phyloP scores from a whole-genome alignment of 805 yeast genomes.

The Kuraishia ogatae region DNA sequence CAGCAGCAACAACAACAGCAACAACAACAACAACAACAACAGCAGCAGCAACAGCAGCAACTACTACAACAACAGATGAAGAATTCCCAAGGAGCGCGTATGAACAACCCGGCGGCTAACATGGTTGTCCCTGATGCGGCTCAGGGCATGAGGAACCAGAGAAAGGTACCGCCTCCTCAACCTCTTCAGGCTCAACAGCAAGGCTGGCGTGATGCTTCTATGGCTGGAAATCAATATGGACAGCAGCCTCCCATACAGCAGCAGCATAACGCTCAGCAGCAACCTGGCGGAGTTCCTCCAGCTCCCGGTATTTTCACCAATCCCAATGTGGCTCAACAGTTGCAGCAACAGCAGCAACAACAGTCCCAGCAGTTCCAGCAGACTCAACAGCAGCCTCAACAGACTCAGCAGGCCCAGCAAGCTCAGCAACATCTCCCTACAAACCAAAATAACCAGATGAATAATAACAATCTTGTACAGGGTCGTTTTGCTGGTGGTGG shows the following conservation, averaged over 20 bases:
- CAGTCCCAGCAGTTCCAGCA: slow-evolving; percentile 15
- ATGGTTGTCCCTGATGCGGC: not conserved
- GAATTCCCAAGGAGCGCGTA: not conserved
- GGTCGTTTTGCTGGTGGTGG: slow-evolving; percentile 7
- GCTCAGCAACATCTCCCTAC: slow-evolving; percentile 9
- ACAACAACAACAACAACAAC: not conserved
- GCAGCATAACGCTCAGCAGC: not conserved
- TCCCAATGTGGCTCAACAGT: slow-evolving; percentile 10
- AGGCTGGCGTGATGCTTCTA: not conserved
- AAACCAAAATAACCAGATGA: slow-evolving; percentile 6
- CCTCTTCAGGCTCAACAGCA: not conserved
- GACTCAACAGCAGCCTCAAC: slow-evolving; percentile 10
- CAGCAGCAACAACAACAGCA: slow-evolving; percentile 4
- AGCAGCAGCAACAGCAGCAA: slow-evolving; percentile 4
- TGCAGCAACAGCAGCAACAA: slow-evolving; percentile 10
- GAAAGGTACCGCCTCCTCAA: not conserved
- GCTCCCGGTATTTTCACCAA: slow-evolving; percentile 14
- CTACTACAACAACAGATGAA: slow-evolving; percentile 4
- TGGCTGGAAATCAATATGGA: slow-evolving; percentile 6
- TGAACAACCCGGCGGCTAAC: not conserved
- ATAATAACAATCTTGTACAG: slow-evolving; percentile 2
- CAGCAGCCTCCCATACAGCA: slow-evolving; percentile 7
- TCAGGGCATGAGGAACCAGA: not conserved
- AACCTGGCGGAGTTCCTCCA: not conserved
- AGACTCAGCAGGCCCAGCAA: slow-evolving; percentile 8